These are phyloP conservation scores for Ricinus communis DNA, from an alignment of 345 rosid species.

Conservation along the genomic window DNA sequence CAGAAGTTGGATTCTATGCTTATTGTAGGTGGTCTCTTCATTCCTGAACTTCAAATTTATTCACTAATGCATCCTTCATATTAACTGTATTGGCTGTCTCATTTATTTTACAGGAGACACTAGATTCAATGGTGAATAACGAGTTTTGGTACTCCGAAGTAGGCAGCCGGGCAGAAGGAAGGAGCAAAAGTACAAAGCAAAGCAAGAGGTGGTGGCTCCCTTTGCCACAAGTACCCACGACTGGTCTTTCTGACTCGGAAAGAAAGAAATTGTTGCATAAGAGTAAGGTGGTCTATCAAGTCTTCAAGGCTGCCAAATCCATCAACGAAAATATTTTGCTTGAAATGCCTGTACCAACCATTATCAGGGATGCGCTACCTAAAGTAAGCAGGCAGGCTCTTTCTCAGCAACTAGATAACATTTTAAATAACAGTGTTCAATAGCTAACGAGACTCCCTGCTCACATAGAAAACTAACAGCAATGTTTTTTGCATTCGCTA, in stretches of 20 bases:
- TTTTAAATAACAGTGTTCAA: too few relatives aligned
- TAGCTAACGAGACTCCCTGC: too few relatives aligned
- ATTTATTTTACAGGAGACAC: constrained; percentile 53
- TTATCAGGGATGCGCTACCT: constrained; percentile 73
- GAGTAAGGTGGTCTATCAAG: constrained; percentile 72
- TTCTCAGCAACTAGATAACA: neutral
- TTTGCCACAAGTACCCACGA: constrained; percentile 74
- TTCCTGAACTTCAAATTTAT: constrained; percentile 2
- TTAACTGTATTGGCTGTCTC: constrained; percentile 13
- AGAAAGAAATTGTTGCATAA: constrained; percentile 59
- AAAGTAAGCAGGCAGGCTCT: constrained; percentile 41
- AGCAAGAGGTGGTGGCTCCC: constrained; percentile 99
- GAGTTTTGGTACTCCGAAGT: constrained; percentile 92
- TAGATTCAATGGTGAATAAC: constrained; percentile 81
- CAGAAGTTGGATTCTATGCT: constrained; percentile 92
- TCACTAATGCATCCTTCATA: neutral
- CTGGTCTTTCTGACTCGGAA: constrained; percentile 69
- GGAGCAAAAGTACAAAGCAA: constrained; percentile 57
- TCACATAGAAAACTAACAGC: too few relatives aligned
- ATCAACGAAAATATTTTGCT: constrained; percentile 77
- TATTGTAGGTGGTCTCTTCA: constrained; percentile 53
- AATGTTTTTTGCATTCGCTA: neutral
- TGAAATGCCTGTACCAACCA: constrained; percentile 80
- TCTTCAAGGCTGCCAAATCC: constrained; percentile 89
- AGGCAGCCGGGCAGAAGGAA: constrained; percentile 81